Percentiles rank a stretch among this genome's conserved stretches.
These are phyloP conservation scores for Globisporangium lucens DNA, from an alignment of 352 stramenopile genomes.

Conservation along the genomic window DNA sequence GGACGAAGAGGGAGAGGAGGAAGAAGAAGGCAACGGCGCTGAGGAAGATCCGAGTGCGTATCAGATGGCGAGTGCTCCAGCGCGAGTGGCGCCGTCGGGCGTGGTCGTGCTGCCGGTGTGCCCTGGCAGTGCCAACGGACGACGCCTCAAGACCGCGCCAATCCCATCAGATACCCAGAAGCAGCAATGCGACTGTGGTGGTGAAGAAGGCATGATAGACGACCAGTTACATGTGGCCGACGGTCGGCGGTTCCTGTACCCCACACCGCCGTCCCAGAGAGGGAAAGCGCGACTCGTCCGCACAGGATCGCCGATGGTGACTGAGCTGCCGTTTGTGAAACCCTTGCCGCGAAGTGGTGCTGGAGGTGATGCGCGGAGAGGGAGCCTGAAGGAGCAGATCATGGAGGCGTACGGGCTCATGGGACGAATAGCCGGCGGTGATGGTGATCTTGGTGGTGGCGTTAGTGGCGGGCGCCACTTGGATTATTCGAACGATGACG, in stretches of 20 bases:
- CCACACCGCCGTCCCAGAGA: constrained; percentile 9
- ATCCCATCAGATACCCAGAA: background rate
- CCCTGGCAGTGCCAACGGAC: constrained; percentile 15
- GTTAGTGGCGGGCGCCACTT: background rate
- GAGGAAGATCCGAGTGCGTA: background rate
- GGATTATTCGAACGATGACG: constrained; percentile 12
- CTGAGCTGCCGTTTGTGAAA: constrained; percentile 2
- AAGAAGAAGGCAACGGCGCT: background rate
- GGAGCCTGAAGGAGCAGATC: constrained; percentile 7
- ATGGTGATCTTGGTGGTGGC: background rate
- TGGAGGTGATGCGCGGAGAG: background rate
- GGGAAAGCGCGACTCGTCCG: background rate
- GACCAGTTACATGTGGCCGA: background rate
- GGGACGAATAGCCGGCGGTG: background rate
- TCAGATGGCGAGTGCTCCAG: background rate
- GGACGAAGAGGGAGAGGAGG: constrained; percentile 2
- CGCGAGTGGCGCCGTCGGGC: background rate
- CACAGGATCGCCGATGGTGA: background rate
- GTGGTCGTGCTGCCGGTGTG: constrained; percentile 17
- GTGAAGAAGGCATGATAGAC: background rate
- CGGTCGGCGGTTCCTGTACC: constrained; percentile 4
- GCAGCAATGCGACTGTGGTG: background rate
- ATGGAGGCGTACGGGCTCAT: constrained; percentile 3
- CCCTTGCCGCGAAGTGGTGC: background rate
- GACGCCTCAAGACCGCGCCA: background rate